Percentiles rank a stretch among this genome's conserved stretches.
These are phyloP conservation scores for Malus hybrid DNA, from an alignment of 331 rosid species.

Conservation along the genomic window DNA sequence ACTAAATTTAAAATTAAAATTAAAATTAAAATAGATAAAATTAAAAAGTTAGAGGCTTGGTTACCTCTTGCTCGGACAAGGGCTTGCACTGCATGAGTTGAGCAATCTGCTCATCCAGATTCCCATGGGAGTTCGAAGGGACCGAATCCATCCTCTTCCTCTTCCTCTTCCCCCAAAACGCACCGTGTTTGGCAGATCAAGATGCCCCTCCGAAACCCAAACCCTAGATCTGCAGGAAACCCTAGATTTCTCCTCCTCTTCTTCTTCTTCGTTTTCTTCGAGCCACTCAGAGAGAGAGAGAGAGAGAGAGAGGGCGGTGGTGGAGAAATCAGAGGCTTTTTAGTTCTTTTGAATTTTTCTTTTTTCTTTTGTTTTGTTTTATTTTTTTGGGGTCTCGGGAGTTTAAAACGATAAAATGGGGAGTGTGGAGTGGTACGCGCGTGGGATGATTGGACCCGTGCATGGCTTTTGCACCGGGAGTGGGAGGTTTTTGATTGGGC, in stretches of 20 bases:
- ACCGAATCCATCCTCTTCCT: slow-evolving; percentile 56
- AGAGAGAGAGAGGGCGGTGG: slow-evolving; percentile 14
- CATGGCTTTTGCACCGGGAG: background rate
- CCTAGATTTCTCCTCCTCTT: slow-evolving; percentile 19
- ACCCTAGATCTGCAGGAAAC: slow-evolving; percentile 5
- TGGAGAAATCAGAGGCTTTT: slow-evolving; percentile 36
- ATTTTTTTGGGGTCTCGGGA: background rate
- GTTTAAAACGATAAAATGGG: background rate
- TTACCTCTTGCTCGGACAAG: slow-evolving; percentile 88
- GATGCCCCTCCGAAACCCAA: slow-evolving; percentile 34
- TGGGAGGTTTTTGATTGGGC: background rate
- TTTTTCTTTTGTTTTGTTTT: background rate
- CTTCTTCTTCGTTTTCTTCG: slow-evolving; percentile 1
- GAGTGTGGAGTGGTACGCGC: background rate
- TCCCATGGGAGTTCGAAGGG: slow-evolving; percentile 77
- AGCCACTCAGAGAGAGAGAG: background rate
- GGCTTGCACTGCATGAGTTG: slow-evolving; percentile 99
- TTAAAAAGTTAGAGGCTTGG: background rate
- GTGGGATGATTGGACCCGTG: background rate
- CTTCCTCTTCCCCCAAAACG: slow-evolving; percentile 1
- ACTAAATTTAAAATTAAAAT: too few relatives aligned
- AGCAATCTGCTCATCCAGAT: slow-evolving; percentile 87
- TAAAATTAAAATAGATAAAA: background rate
- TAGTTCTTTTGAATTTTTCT: background rate
- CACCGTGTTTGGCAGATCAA: slow-evolving; percentile 24